Conservation (phyloP, 768 basidiomycete species). For the Megacollybia marginata region DNA sequence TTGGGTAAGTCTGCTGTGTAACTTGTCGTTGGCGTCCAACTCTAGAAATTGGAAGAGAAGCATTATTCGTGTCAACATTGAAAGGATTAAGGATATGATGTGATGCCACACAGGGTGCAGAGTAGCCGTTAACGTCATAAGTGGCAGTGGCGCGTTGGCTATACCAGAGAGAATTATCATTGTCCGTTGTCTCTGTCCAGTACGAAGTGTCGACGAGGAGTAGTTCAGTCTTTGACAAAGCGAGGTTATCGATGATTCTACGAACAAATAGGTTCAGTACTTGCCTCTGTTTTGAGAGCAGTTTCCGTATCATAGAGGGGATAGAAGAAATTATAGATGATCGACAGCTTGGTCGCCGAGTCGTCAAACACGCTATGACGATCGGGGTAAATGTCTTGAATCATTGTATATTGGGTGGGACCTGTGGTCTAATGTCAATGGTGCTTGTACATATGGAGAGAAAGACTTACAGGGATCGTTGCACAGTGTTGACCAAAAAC, state of each 20-base stretch:
- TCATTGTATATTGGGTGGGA: constrained; percentile 40
- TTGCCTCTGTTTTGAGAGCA: too few species aligned
- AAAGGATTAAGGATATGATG: neutral
- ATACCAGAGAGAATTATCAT: too few species aligned
- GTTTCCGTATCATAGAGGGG: too few species aligned
- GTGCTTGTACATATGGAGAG: neutral
- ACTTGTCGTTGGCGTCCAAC: too few species aligned
- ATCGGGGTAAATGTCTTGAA: constrained; percentile 35
- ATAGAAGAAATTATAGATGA: neutral
- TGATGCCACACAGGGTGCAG: neutral
- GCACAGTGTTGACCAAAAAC: constrained; percentile 44
- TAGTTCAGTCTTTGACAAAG: too few species aligned
- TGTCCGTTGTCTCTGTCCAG: too few species aligned
- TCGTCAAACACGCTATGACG: neutral
- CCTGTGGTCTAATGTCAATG: constrained; percentile 25
- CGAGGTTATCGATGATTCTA: too few species aligned
- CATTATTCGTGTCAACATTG: neutral
- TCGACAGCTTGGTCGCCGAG: neutral
- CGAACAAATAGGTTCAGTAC: too few species aligned
- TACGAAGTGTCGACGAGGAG: too few species aligned
- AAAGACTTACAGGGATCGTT: constrained; percentile 29
- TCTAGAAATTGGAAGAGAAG: neutral
- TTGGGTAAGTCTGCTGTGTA: too few species aligned
- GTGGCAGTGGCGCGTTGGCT: too few species aligned
- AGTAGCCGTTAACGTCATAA: neutral